phyloP scores from a whole-genome alignment of 352 stramenopile species.

The Globisporangium paddicum region DNA sequence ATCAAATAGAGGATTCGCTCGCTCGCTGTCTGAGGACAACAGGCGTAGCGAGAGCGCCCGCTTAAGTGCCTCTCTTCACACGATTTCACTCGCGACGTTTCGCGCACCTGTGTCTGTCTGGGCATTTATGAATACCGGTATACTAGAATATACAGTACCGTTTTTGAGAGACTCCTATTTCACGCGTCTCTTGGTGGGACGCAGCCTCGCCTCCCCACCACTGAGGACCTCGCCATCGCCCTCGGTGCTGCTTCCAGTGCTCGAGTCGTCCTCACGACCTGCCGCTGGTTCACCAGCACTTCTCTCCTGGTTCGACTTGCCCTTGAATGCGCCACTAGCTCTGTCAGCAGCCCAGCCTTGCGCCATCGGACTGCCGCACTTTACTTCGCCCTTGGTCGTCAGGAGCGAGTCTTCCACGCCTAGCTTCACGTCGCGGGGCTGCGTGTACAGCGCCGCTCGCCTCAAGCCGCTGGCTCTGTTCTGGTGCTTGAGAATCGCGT shows the following conservation, averaged over 20 bases:
- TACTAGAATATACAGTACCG: too few relatives aligned
- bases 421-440: neutral
- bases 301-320: neutral
- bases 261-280: neutral
- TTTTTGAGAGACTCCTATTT: too few relatives aligned
- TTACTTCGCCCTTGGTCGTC: neutral
- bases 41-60: neutral
- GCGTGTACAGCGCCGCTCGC: neutral
- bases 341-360: too few relatives aligned
- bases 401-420: neutral
- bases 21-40: neutral
- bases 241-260: neutral
- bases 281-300: too few relatives aligned
- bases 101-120: too few relatives aligned
- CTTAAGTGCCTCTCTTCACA: slow-evolving; percentile 7
- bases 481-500: neutral
- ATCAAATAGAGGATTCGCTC: neutral
- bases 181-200: too few relatives aligned
- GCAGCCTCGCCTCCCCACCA: neutral
- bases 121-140: too few relatives aligned
- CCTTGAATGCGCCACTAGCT: neutral
- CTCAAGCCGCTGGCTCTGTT: neutral
- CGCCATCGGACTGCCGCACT: neutral
- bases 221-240: neutral
- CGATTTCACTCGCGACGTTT: too few relatives aligned